phyloP scores from a whole-genome alignment of 805 yeast genomes.

The Wickerhamiella galacta region DNA sequence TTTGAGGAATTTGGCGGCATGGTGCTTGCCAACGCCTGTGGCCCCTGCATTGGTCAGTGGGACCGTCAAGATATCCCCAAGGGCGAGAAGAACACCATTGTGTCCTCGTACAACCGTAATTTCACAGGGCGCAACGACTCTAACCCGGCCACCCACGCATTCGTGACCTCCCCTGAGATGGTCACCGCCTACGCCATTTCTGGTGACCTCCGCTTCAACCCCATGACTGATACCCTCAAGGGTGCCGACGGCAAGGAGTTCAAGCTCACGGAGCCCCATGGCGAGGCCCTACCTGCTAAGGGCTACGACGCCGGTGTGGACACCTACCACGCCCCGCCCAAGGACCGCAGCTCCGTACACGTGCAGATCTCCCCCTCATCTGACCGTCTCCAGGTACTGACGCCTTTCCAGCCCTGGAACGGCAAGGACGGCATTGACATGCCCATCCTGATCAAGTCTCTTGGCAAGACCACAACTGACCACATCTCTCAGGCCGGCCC shows the following conservation, averaged over 20 bases:
- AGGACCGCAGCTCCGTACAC: constrained; percentile 54
- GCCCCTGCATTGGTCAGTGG: constrained; percentile 99
- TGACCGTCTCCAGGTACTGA: constrained; percentile 88
- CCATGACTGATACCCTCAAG: constrained; percentile 74
- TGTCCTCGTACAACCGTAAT: constrained; percentile 95
- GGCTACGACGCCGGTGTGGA: constrained; percentile 90
- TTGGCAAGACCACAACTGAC: constrained; percentile 97
- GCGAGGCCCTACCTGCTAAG: constrained; percentile 73
- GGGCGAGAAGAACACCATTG: constrained; percentile 92
- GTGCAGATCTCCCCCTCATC: constrained; percentile 77
- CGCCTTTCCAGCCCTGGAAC: constrained; percentile 91
- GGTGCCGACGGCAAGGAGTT: constrained; percentile 83
- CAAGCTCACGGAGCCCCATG: constrained; percentile 71
- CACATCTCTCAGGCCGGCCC: constrained; percentile 99
- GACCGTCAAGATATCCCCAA: constrained; percentile 84
- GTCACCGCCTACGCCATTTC: constrained; percentile 91
- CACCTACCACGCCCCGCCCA: constrained; percentile 96
- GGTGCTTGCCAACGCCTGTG: constrained; percentile 95
- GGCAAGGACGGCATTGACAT: constrained; percentile 80
- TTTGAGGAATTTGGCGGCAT: constrained; percentile 86
- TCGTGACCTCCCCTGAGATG: constrained; percentile 93
- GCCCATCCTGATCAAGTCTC: constrained; percentile 91
- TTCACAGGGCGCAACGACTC: constrained; percentile 97
- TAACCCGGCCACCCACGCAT: constrained; percentile 93
- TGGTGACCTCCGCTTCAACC: constrained; percentile 94